Conservation (phyloP, 805 yeast species). For the Zygosaccharomyces rouxii region DNA sequence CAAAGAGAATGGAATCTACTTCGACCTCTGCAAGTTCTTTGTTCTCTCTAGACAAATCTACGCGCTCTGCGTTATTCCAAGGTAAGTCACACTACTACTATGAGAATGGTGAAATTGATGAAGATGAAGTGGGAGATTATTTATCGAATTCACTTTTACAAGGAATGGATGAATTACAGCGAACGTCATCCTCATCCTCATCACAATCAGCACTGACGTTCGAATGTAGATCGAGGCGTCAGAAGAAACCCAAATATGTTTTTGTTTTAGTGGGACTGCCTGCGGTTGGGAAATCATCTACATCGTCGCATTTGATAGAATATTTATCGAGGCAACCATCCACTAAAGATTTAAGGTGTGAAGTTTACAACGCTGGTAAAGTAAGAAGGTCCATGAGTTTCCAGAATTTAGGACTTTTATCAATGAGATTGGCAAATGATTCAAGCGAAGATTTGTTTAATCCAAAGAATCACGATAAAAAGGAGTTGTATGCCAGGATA, state of each 20-base stretch:
- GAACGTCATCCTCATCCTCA: slow-evolving; percentile 7
- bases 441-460: slow-evolving; percentile 41
- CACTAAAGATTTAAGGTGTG: slow-evolving; percentile 31
- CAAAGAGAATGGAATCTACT: slow-evolving; percentile 7
- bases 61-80: slow-evolving; percentile 20
- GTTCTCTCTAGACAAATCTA: slow-evolving; percentile 23
- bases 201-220: slow-evolving; percentile 14
- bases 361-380: slow-evolving; percentile 69
- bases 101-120: slow-evolving; percentile 16
- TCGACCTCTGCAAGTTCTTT: slow-evolving; percentile 27
- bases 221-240: slow-evolving; percentile 9
- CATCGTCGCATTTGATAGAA: slow-evolving; percentile 59
- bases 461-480: slow-evolving; percentile 39
- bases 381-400: slow-evolving; percentile 56
- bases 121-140: slow-evolving; percentile 4
- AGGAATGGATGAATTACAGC: slow-evolving; percentile 6
- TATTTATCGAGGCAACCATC: slow-evolving; percentile 40
- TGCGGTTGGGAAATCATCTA: slow-evolving; percentile 72
- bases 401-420: slow-evolving; percentile 10
- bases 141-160: slow-evolving; percentile 4
- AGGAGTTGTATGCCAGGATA: slow-evolving; percentile 51
- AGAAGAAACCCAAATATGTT: slow-evolving; percentile 45
- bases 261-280: slow-evolving; percentile 73
- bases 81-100: slow-evolving; percentile 15
- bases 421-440: slow-evolving; percentile 28